Evolutionary conservation across 192 early-diverging fungal species (phyloP).

Genomic region (Coemansia sp.): DNA sequence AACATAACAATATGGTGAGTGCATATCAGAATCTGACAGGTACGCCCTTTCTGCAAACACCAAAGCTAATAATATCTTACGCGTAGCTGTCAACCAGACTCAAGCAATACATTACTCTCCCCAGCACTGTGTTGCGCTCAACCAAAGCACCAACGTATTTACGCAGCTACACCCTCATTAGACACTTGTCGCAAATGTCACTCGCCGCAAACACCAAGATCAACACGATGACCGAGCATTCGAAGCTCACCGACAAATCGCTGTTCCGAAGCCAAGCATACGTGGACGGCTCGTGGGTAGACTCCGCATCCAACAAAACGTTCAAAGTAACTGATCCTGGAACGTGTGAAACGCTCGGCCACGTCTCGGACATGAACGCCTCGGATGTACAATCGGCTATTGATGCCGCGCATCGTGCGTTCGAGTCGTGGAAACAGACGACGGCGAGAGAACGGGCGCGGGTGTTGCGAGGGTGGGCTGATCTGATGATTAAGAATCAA

Average conservation of each 20-base stretch:
- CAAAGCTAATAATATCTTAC: neutral
- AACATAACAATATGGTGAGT: too few species aligned
- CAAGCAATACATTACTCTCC: neutral
- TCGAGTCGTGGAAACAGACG: constrained; percentile 61
- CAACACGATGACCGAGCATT: constrained; percentile 25
- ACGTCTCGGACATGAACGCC: constrained; percentile 66
- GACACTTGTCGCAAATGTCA: neutral
- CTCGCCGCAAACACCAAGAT: constrained; percentile 8
- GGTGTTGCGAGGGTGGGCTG: constrained; percentile 64
- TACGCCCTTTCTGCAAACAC: too few species aligned
- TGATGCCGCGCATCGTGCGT: constrained; percentile 59
- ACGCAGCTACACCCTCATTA: neutral
- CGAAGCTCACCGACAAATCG: constrained; percentile 62
- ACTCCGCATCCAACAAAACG: constrained; percentile 39
- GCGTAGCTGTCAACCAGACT: constrained; percentile 10
- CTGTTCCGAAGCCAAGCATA: constrained; percentile 60
- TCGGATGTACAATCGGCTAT: constrained; percentile 62
- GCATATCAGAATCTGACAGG: too few species aligned
- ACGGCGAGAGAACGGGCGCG: constrained; percentile 65
- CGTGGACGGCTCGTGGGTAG: constrained; percentile 63
- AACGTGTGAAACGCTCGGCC: constrained; percentile 60
- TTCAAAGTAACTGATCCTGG: constrained; percentile 68
- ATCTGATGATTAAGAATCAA: constrained; percentile 64
- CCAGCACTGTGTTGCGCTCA: neutral
- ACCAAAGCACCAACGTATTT: neutral